phyloP scores from a whole-genome alignment of 2,329 filamentous ascomycete genomes.

The Calonectria fujianensis region DNA sequence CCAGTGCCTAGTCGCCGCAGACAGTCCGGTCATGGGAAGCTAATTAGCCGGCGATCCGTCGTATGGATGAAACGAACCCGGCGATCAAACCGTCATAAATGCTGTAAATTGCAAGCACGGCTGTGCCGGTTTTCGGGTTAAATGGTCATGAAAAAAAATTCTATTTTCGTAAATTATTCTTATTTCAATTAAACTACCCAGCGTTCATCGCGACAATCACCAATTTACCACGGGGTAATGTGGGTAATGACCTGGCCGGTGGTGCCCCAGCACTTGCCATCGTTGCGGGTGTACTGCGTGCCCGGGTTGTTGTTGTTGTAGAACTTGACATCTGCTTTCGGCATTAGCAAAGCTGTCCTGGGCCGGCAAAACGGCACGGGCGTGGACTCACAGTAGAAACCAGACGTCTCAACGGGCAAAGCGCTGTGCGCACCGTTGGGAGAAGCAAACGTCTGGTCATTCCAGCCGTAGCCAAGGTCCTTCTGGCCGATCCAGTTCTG shows the following conservation, averaged over 20 bases:
- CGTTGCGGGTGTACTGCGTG: constrained; percentile 18
- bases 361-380: not conserved
- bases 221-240: constrained; percentile 25
- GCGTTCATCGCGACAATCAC: not conserved
- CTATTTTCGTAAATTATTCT: constrained; percentile 13
- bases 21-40: not conserved
- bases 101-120: not conserved
- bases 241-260: constrained; percentile 27
- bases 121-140: not conserved
- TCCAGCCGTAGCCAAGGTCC: constrained; percentile 24
- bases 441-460: constrained; percentile 27
- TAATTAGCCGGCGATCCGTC: not conserved
- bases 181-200: not conserved
- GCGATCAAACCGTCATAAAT: not conserved
- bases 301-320: constrained; percentile 32
- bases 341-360: not conserved
- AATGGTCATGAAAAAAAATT: constrained; percentile 1
- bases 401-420: constrained; percentile 9
- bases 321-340: constrained; percentile 10
- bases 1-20: not conserved
- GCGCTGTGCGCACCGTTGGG: constrained; percentile 18
- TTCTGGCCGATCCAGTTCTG: constrained; percentile 38
- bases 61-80: not conserved
- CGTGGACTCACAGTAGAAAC: constrained; percentile 20
- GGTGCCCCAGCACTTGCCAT: constrained; percentile 34